phyloP scores from a whole-genome alignment of 2,329 filamentous ascomycete species.

The Graphilbum fragrans region DNA sequence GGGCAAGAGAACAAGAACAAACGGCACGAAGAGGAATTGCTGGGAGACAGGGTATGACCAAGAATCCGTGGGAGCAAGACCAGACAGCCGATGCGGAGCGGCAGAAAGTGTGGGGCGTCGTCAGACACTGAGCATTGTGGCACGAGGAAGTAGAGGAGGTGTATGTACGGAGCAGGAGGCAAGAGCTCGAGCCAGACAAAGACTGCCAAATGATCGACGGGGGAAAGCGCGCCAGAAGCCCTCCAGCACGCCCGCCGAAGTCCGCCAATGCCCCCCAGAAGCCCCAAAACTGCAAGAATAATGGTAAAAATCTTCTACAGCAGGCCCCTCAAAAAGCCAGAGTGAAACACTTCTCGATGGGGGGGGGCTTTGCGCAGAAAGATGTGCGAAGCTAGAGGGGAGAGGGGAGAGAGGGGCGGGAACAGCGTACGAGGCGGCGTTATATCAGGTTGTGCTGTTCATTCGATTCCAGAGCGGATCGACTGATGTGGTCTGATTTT shows the following conservation, averaged over 20 bases:
- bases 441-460: conserved; percentile 8
- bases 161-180: not conserved
- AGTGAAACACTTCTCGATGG: not conserved
- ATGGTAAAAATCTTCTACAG: too few relatives aligned
- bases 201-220: not conserved
- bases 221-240: not conserved
- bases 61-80: not conserved
- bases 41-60: not conserved
- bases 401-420: not conserved
- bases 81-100: not conserved
- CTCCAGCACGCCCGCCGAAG: not conserved
- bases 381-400: not conserved
- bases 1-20: not conserved
- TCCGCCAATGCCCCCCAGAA: not conserved
- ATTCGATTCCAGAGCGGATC: conserved; percentile 11
- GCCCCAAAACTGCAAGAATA: not conserved
- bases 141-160: not conserved
- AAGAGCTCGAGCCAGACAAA: not conserved
- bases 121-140: not conserved
- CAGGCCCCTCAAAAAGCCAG: too few relatives aligned
- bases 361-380: too few relatives aligned
- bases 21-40: not conserved
- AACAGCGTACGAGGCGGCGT: conserved; percentile 8
- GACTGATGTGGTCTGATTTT: conserved; percentile 15
- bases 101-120: not conserved